Percentiles rank a stretch among this genome's conserved stretches.
Evolutionary conservation across 805 yeast genomes (phyloP).

Genomic region (Hanseniaspora thailandica): DNA sequence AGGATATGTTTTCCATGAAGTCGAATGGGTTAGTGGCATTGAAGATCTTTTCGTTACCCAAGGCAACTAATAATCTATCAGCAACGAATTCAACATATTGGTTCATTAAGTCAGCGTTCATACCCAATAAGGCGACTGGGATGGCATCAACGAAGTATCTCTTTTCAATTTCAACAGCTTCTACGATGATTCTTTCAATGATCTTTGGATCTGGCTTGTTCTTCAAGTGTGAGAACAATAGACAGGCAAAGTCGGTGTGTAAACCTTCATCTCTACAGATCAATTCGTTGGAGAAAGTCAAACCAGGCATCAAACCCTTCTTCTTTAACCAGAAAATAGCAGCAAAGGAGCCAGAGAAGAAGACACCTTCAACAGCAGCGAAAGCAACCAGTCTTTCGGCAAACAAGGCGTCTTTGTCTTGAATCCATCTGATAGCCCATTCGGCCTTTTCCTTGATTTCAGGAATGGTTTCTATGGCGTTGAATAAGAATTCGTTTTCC

Average conservation of each 20-base stretch:
- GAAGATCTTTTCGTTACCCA: slow-evolving; percentile 83
- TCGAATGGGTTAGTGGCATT: slow-evolving; percentile 90
- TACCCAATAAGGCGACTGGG: slow-evolving; percentile 86
- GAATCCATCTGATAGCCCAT: slow-evolving; percentile 98
- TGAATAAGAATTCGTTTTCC: slow-evolving; percentile 80
- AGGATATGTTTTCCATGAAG: slow-evolving; percentile 96
- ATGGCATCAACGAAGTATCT: slow-evolving; percentile 90
- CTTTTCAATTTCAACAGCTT: slow-evolving; percentile 90
- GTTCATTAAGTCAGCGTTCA: slow-evolving; percentile 89
- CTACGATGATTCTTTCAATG: slow-evolving; percentile 78
- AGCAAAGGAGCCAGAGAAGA: slow-evolving; percentile 96
- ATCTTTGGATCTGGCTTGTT: slow-evolving; percentile 73
- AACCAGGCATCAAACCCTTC: slow-evolving; percentile 98
- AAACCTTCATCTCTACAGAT: slow-evolving; percentile 98
- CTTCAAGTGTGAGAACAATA: slow-evolving; percentile 82
- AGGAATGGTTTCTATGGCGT: slow-evolving; percentile 93
- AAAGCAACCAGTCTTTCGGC: slow-evolving; percentile 96
- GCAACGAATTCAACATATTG: slow-evolving; percentile 97
- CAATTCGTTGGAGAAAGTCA: slow-evolving; percentile 93
- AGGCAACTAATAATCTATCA: slow-evolving; percentile 81
- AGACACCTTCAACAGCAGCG: slow-evolving; percentile 98
- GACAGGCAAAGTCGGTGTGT: slow-evolving; percentile 96
- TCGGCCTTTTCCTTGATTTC: slow-evolving; percentile 95
- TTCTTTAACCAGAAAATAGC: slow-evolving; percentile 98
- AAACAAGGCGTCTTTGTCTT: slow-evolving; percentile 74